Conservation (phyloP, 2,329 filamentous ascomycete species). For the Nemania abortiva region DNA sequence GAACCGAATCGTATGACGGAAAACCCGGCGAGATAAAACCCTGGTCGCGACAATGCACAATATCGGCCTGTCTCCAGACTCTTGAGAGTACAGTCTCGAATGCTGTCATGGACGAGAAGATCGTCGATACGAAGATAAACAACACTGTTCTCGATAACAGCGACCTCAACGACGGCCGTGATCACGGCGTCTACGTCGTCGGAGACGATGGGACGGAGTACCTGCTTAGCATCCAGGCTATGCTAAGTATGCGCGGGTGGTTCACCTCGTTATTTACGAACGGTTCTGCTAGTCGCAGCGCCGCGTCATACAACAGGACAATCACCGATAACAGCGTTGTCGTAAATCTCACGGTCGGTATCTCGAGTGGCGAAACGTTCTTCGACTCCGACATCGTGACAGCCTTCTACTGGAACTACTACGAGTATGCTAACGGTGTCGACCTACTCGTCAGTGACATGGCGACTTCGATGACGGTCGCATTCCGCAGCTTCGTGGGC, state of each 20-base stretch:
- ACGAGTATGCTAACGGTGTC: slow-evolving; percentile 52
- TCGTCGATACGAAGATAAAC: slow-evolving; percentile 42
- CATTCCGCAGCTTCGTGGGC: slow-evolving; percentile 50
- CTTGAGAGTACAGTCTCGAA: slow-evolving; percentile 44
- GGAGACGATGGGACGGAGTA: slow-evolving; percentile 40
- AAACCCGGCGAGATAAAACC: slow-evolving; percentile 44
- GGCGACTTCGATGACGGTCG: slow-evolving; percentile 53
- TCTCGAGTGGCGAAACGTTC: slow-evolving; percentile 51
- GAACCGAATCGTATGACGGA: slow-evolving; percentile 48
- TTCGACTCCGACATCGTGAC: slow-evolving; percentile 55
- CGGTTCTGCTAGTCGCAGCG: slow-evolving; percentile 48
- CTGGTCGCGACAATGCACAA: slow-evolving; percentile 50
- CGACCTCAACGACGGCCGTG: slow-evolving; percentile 32
- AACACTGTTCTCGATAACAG: slow-evolving; percentile 46
- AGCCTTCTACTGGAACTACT: slow-evolving; percentile 57
- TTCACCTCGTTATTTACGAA: slow-evolving; percentile 49
- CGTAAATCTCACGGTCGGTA: slow-evolving; percentile 52
- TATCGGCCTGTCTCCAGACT: slow-evolving; percentile 51
- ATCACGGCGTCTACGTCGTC: slow-evolving; percentile 43
- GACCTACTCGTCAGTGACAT: slow-evolving; percentile 53
- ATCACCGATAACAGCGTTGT: slow-evolving; percentile 47
- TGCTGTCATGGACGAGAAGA: slow-evolving; percentile 48
- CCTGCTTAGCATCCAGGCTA: slow-evolving; percentile 46
- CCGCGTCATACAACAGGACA: slow-evolving; percentile 46
- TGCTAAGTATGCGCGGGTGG: slow-evolving; percentile 51